Conservation (phyloP, 805 yeast species). For the Saccharomycodes ludwigii region DNA sequence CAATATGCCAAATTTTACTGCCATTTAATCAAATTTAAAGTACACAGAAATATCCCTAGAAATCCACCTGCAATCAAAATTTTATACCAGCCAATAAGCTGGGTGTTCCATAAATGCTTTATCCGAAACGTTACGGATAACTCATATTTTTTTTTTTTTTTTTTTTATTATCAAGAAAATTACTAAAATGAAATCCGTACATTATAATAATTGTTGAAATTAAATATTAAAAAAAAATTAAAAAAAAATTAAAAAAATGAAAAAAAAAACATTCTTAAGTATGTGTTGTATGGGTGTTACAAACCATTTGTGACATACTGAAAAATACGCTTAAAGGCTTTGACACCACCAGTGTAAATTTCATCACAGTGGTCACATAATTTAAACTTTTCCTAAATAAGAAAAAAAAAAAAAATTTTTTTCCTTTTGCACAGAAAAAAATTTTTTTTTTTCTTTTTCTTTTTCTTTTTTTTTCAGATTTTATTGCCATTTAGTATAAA, state of each 20-base stretch:
- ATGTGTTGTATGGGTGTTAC: conserved; percentile 3
- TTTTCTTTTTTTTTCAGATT: neutral
- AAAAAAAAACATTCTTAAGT: neutral
- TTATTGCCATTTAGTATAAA: no score
- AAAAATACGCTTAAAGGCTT: conserved; percentile 11
- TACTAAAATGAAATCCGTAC: neutral
- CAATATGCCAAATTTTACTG: no score
- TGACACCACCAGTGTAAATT: conserved; percentile 14
- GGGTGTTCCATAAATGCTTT: no score
- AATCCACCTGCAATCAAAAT: no score
- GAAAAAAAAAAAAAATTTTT: no score
- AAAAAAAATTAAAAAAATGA: neutral
- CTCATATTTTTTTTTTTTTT: neutral
- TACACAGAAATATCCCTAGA: no score
- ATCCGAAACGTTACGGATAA: no score
- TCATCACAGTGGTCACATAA: conserved; percentile 14
- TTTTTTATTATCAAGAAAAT: neutral
- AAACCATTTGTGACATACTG: conserved; percentile 8
- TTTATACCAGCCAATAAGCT: no score
- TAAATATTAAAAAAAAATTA: neutral
- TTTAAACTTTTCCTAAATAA: conserved; percentile 12
- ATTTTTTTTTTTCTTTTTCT: neutral
- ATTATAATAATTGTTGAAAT: neutral
- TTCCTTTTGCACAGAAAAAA: no score
- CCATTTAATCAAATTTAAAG: no score